Conservation (phyloP, 768 basidiomycete species). For the Mycena epipterygia region DNA sequence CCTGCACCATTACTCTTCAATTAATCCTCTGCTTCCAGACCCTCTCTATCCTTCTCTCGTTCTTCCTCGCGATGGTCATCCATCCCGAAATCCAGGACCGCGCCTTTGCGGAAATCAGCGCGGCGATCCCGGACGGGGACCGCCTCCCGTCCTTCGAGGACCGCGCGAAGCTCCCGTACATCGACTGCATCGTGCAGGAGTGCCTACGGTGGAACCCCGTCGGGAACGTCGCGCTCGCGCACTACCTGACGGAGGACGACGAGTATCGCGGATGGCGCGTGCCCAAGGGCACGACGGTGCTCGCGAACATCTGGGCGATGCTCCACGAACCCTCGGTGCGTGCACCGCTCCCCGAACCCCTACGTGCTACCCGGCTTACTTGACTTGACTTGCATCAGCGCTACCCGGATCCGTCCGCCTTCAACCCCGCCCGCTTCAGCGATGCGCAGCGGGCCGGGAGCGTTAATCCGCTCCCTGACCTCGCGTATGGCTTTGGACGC, state of each 20-base stretch:
- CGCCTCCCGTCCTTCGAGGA: constrained; percentile 33
- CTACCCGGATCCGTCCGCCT: constrained; percentile 60
- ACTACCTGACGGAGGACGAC: constrained; percentile 50
- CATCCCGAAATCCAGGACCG: constrained; percentile 50
- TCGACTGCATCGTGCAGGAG: constrained; percentile 56
- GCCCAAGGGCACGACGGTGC: constrained; percentile 47
- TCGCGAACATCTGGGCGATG: constrained; percentile 55
- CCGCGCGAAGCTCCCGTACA: constrained; percentile 52
- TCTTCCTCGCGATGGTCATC: constrained; percentile 51
- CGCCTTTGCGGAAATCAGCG: constrained; percentile 48
- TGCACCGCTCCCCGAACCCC: too few species aligned
- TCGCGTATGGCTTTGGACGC: constrained; percentile 27
- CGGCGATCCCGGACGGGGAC: constrained; percentile 37
- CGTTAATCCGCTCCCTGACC: constrained; percentile 22
- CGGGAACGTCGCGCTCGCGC: constrained; percentile 14
- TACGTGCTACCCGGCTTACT: background rate
- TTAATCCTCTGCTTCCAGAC: constrained; percentile 36
- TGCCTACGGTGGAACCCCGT: constrained; percentile 44
- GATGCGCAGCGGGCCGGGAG: constrained; percentile 32
- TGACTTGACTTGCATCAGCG: constrained; percentile 14
- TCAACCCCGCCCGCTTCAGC: constrained; percentile 65
- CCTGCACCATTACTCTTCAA: background rate
- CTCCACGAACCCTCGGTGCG: constrained; percentile 57
- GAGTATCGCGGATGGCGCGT: constrained; percentile 58
- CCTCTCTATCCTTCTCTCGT: constrained; percentile 48